phyloP scores from a whole-genome alignment of 2,329 filamentous ascomycete genomes.

The Colletotrichum horii region DNA sequence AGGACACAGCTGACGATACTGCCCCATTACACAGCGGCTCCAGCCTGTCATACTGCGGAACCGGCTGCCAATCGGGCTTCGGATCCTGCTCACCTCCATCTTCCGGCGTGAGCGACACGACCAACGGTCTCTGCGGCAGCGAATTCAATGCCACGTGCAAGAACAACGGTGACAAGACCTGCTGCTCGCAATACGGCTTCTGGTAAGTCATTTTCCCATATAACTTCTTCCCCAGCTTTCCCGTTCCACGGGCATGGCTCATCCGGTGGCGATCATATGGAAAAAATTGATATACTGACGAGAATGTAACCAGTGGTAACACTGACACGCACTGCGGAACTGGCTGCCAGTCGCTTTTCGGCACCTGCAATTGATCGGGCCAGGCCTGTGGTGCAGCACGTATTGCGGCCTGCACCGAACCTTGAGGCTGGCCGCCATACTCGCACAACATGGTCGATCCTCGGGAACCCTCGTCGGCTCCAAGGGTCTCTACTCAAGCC shows the following conservation, averaged over 20 bases:
- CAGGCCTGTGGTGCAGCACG: background rate
- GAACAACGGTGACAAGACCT: slow-evolving; percentile 35
- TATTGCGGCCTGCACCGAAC: background rate
- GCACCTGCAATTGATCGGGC: slow-evolving; percentile 31
- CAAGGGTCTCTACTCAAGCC: background rate
- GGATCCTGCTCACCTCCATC: slow-evolving; percentile 34
- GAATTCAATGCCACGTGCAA: slow-evolving; percentile 34
- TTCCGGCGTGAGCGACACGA: slow-evolving; percentile 31
- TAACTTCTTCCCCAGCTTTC: background rate
- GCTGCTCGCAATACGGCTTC: slow-evolving; percentile 40
- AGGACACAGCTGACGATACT: slow-evolving; percentile 2
- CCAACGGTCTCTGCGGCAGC: slow-evolving; percentile 41
- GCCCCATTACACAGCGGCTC: slow-evolving; percentile 30
- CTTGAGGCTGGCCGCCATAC: background rate
- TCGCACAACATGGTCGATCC: slow-evolving; percentile 1
- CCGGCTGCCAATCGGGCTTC: slow-evolving; percentile 40
- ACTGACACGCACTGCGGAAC: slow-evolving; percentile 31
- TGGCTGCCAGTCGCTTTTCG: slow-evolving; percentile 39
- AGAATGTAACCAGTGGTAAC: slow-evolving; percentile 28
- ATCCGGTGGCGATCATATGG: background rate
- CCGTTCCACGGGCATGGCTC: background rate
- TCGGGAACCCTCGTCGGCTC: background rate
- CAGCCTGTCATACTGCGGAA: slow-evolving; percentile 37
- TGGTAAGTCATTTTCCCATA: slow-evolving; percentile 31
- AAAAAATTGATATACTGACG: slow-evolving; percentile 1